phyloP scores from a whole-genome alignment of 495 filamentous ascomycete genomes.

The Penicillium manginii region DNA sequence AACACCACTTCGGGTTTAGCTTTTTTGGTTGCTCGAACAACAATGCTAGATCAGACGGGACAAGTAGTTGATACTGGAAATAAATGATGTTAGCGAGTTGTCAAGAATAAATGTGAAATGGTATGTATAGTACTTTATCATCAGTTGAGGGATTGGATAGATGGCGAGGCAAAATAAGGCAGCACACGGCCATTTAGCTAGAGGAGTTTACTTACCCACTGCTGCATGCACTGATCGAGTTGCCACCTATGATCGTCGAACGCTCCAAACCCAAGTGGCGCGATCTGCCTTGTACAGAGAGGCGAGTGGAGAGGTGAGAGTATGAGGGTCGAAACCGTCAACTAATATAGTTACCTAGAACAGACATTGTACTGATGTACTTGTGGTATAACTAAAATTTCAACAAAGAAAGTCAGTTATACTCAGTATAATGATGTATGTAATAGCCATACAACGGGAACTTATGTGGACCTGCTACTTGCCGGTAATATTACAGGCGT shows the following conservation, averaged over 20 bases:
- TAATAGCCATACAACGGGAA: neutral
- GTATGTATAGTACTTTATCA: neutral
- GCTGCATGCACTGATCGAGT: conserved; percentile 3
- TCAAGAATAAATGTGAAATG: neutral
- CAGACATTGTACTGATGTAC: neutral
- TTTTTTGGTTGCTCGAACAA: conserved; percentile 13
- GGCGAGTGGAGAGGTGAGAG: neutral
- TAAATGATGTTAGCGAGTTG: neutral
- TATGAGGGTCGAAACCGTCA: neutral
- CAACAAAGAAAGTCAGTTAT: neutral
- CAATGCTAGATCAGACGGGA: neutral
- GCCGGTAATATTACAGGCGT: neutral
- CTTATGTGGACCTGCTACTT: neutral
- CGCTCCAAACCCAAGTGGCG: neutral
- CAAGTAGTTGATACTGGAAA: neutral
- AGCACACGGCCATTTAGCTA: neutral
- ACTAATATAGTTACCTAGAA: neutral
- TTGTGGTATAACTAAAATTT: neutral
- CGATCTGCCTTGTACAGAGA: neutral
- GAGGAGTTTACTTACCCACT: neutral
- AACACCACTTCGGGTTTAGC: neutral
- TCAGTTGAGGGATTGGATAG: neutral
- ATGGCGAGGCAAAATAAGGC: neutral
- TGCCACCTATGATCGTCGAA: conserved; percentile 2
- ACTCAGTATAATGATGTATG: neutral